phyloP scores from a whole-genome alignment of 2,329 filamentous ascomycete genomes.

The Westerdykella ornata region DNA sequence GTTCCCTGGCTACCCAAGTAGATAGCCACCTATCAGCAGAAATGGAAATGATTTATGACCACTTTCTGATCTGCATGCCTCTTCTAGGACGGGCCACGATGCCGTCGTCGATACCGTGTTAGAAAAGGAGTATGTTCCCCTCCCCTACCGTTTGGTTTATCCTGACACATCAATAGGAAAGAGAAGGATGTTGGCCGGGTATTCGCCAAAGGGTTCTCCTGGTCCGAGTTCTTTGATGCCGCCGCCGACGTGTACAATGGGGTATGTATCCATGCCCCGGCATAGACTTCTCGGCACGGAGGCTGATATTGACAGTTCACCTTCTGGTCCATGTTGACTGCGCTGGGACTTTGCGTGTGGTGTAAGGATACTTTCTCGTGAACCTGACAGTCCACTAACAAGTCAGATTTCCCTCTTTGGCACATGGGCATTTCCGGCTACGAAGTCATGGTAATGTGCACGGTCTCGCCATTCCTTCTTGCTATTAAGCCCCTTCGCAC shows the following conservation, averaged over 20 bases:
- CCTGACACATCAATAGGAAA: conserved; percentile 52
- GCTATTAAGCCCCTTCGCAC: conserved; percentile 62
- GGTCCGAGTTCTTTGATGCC: conserved; percentile 69
- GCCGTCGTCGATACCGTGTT: conserved; percentile 41
- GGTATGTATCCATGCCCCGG: conserved; percentile 54
- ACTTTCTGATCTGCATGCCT: conserved; percentile 31
- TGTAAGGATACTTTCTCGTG: conserved; percentile 53
- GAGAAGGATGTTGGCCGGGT: conserved; percentile 64
- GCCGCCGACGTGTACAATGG: conserved; percentile 87
- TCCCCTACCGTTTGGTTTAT: conserved; percentile 4
- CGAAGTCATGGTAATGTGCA: conserved; percentile 80
- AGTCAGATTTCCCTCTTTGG: conserved; percentile 85
- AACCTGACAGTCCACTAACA: conserved; percentile 10
- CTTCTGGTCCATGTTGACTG: conserved; percentile 93
- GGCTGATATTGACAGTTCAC: conserved; percentile 56
- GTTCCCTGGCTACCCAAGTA: conserved; percentile 93
- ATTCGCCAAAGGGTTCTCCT: conserved; percentile 65
- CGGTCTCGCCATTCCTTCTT: conserved; percentile 73
- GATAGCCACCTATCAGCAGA: conserved; percentile 45
- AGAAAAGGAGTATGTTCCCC: conserved; percentile 66
- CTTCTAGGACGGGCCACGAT: conserved; percentile 44
- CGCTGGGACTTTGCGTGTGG: conserved; percentile 84
- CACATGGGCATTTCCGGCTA: conserved; percentile 98
- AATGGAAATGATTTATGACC: conserved; percentile 32
- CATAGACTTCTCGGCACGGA: not conserved